A percentile compares a stretch with the other conserved stretches of the same genome.
These are phyloP conservation scores for Linum usitatissimum DNA, from an alignment of 345 rosid genomes.

Conservation along the genomic window DNA sequence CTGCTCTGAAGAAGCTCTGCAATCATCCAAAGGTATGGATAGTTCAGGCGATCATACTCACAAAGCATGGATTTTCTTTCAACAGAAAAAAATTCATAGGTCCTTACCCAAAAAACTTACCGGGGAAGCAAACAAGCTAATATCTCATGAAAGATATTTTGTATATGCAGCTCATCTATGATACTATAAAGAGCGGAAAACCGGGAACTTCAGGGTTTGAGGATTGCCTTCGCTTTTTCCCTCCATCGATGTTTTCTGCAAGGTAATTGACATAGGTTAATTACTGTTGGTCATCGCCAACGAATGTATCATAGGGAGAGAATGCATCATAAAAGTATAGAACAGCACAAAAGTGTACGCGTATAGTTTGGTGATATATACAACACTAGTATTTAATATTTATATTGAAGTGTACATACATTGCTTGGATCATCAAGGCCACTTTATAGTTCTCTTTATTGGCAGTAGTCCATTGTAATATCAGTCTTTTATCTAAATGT, in stretches of 20 bases:
- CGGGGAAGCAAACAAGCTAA: background rate
- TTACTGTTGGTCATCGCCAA: background rate
- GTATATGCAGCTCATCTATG: slow-evolving; percentile 75
- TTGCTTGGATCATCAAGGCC: background rate
- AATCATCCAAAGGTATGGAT: slow-evolving; percentile 88
- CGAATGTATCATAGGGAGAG: background rate
- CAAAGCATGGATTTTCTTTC: background rate
- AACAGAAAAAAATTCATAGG: background rate
- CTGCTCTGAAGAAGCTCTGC: slow-evolving; percentile 99
- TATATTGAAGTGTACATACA: background rate
- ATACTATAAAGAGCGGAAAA: slow-evolving; percentile 63
- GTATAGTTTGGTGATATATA: background rate
- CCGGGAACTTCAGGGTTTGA: slow-evolving; percentile 85
- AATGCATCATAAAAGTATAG: background rate
- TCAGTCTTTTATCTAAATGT: background rate
- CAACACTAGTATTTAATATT: too few relatives aligned
- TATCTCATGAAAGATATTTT: slow-evolving; percentile 13
- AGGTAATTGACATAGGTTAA: slow-evolving; percentile 28
- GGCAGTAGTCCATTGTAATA: background rate
- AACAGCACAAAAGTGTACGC: too few relatives aligned
- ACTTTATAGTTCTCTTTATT: too few relatives aligned
- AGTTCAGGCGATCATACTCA: background rate
- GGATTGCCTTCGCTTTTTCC: slow-evolving; percentile 73
- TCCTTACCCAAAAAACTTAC: background rate
- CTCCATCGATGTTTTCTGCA: slow-evolving; percentile 90